Evolutionary conservation across 345 rosid genomes (phyloP).

Genomic region (Melastoma malabathricum): DNA sequence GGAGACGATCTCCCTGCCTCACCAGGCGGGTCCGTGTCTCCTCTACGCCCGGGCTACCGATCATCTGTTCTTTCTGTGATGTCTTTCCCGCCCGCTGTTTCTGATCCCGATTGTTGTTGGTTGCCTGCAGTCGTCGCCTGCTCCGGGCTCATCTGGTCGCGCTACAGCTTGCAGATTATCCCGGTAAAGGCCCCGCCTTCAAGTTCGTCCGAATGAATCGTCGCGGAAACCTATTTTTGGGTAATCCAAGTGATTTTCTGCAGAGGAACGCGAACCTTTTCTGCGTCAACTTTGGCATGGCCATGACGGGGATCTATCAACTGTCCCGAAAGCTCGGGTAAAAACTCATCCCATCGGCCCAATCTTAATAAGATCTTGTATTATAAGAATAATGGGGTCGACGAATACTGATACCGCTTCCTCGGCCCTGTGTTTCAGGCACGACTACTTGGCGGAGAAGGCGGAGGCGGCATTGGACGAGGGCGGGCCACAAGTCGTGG

Average conservation of each 20-base stretch:
- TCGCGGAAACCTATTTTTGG: neutral
- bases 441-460: too few species aligned
- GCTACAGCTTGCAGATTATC: constrained; percentile 63
- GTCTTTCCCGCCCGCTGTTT: neutral
- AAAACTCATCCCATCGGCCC: constrained; percentile 18
- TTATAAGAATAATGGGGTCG: too few species aligned
- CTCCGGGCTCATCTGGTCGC: constrained; percentile 64
- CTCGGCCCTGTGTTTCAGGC: too few species aligned
- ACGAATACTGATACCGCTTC: too few species aligned
- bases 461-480: too few species aligned
- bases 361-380: too few species aligned
- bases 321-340: constrained; percentile 64
- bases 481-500: too few species aligned
- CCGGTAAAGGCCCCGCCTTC: constrained; percentile 32
- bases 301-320: constrained; percentile 71
- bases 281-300: constrained; percentile 70
- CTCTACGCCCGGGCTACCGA: neutral
- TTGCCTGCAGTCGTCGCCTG: constrained; percentile 50
- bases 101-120: constrained; percentile 6
- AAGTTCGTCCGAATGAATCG: neutral
- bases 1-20: constrained; percentile 68
- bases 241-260: neutral
- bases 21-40: constrained; percentile 40
- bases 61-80: neutral
- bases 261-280: constrained; percentile 86